phyloP scores from a whole-genome alignment of 495 filamentous ascomycete species.

The Podospora conica region DNA sequence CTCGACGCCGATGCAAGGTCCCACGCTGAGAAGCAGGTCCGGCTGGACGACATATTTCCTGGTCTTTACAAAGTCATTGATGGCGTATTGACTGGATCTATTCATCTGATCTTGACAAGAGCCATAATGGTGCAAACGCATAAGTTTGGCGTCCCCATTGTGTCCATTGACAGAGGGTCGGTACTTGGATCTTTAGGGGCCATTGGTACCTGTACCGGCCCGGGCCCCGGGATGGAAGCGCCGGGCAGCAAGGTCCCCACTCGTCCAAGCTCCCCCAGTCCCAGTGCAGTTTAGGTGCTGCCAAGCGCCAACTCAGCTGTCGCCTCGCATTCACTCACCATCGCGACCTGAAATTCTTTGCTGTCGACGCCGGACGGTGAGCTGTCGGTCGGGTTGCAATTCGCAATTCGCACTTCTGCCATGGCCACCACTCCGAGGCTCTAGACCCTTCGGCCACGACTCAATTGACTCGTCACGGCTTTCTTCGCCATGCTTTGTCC shows the following conservation, averaged over 20 bases:
- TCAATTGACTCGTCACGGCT: neutral
- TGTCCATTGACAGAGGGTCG: neutral
- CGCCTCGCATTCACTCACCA: too few species aligned
- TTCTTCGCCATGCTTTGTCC: neutral
- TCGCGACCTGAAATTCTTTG: neutral
- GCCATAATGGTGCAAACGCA: neutral
- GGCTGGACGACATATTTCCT: neutral
- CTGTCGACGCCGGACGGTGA: neutral
- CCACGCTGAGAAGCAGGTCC: neutral
- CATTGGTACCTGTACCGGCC: neutral
- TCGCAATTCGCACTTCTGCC: neutral
- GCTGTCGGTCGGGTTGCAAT: neutral
- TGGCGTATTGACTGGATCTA: neutral
- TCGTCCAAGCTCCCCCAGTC: neutral
- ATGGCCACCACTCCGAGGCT: neutral
- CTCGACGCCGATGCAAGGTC: neutral
- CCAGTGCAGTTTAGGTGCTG: neutral
- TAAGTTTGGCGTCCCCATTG: neutral
- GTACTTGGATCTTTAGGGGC: neutral
- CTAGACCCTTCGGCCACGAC: neutral
- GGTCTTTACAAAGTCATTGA: neutral
- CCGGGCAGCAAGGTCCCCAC: neutral
- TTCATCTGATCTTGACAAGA: neutral
- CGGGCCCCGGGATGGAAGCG: too few species aligned
- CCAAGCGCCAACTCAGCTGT: neutral